Base-by-base conservation (phyloP, 208 protist species). In the Crithidia bombi region DNA sequence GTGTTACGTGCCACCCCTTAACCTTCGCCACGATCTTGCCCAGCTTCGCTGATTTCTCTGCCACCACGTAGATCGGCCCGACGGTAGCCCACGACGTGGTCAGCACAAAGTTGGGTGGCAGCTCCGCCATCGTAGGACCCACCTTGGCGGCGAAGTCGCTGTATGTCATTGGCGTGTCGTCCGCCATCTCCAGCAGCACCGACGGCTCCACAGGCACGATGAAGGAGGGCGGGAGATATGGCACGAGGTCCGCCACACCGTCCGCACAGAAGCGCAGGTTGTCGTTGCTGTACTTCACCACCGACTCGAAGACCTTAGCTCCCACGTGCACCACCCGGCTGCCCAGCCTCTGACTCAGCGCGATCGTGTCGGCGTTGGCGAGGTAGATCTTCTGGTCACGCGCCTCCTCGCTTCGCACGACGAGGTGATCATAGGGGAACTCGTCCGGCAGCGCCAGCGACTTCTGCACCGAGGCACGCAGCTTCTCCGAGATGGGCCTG, bases 331-430 rank as follows among this genome's bases (percentile, higher is more conserved):
- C 78, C 32, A 95, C 81, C 39, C 89, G 85, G 47, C 74, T 50
- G 55, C 86, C 86, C 15, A 94, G 81, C 75, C 78, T 71, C 17
- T 70, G 59, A 33, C 75, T 78, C 44, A 97, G 52, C 46, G 28
- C 71, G 39, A 84, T 78, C 14, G 78, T 75, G 50, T 72, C 80
- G 23, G 70, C 65, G 66, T 83, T 84, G 43, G 87, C 85, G 61
- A 84, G 89, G 73, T 95, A 97, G 0, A 95, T 66, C 65, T 97
- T 97, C 65, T 88, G 87, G 36, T 88, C 80, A 4, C 90, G 78
- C 10, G 83, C 70, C 32, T 39, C 59, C 58, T 90, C 87, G 64
- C 78, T 86, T 57, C 89, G 89, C 25, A 78, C 67, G 28, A 93
- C 39, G n/a, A 94, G 75, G 38, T 75, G 69, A 36, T 84, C 67